Conservation (phyloP, 2,329 filamentous ascomycete species). For the Sarocladium brachiariae region DNA sequence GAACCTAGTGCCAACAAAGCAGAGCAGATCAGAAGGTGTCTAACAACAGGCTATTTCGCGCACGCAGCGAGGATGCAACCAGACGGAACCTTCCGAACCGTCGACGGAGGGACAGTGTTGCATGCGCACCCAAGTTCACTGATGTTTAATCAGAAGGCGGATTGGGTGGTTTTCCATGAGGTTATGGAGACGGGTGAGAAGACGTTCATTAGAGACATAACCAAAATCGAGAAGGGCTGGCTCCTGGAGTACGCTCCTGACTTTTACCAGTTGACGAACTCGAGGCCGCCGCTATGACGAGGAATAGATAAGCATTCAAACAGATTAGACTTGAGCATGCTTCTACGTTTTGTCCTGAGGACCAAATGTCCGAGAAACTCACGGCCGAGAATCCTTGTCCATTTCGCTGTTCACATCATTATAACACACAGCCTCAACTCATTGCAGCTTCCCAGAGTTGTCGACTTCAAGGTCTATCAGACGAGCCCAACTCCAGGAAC, state of each 20-base stretch:
- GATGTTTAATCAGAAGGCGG: conserved; percentile 93
- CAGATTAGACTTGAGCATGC: too few species aligned
- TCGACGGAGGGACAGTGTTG: conserved; percentile 70
- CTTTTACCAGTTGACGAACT: conserved; percentile 60
- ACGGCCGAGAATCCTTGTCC: too few species aligned
- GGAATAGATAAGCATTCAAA: too few species aligned
- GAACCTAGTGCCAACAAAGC: conserved; percentile 31
- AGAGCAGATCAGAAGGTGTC: conserved; percentile 74
- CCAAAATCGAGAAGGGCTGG: conserved; percentile 92
- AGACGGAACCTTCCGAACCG: conserved; percentile 81
- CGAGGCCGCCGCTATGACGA: conserved; percentile 13
- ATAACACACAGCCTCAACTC: too few species aligned
- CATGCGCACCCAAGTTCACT: conserved; percentile 87
- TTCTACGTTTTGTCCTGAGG: too few species aligned
- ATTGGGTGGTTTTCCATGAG: conserved; percentile 95
- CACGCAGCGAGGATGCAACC: conserved; percentile 91
- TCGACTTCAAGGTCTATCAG: too few species aligned
- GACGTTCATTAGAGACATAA: conserved; percentile 83
- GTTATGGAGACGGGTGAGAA: conserved; percentile 84
- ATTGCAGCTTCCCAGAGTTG: too few species aligned
- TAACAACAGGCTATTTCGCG: conserved; percentile 86
- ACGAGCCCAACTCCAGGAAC: too few species aligned
- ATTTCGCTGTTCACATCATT: too few species aligned
- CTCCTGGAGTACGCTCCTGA: conserved; percentile 80
- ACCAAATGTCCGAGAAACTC: too few species aligned